Evolutionary conservation across 306 rosid species (phyloP).

Genomic region (Lagenaria siceraria): DNA sequence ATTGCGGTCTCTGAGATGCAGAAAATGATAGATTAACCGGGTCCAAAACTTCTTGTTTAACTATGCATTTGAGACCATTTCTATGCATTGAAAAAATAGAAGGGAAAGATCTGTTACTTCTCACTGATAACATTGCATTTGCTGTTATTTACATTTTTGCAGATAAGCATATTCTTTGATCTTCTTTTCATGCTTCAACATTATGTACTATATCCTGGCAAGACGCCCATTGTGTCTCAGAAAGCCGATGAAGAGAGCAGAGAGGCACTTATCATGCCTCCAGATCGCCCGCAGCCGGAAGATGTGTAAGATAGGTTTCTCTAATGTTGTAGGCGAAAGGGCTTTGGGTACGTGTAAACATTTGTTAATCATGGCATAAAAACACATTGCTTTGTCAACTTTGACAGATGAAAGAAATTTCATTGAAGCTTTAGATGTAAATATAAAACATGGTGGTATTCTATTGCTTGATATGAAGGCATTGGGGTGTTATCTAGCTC

Average conservation of each 20-base stretch:
- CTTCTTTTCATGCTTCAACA: constrained; percentile 64
- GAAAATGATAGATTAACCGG: neutral
- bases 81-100: neutral
- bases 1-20: neutral
- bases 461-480: neutral
- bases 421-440: neutral
- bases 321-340: neutral
- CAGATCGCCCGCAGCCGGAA: constrained; percentile 10
- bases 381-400: neutral
- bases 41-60: neutral
- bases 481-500: neutral
- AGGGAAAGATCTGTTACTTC: neutral
- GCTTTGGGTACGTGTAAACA: neutral
- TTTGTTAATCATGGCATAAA: neutral
- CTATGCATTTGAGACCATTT: neutral
- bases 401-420: neutral
- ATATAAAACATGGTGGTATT: neutral
- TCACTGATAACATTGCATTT: neutral
- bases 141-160: constrained; percentile 17
- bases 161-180: constrained; percentile 70
- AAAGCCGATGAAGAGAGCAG: constrained; percentile 19
- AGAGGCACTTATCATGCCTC: constrained; percentile 33
- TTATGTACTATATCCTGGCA: constrained; percentile 43
- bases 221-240: constrained; percentile 10
- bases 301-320: constrained; percentile 21